phyloP scores from a whole-genome alignment of 1,284 basidiomycete genomes.

The Heterobasidion annosum region DNA sequence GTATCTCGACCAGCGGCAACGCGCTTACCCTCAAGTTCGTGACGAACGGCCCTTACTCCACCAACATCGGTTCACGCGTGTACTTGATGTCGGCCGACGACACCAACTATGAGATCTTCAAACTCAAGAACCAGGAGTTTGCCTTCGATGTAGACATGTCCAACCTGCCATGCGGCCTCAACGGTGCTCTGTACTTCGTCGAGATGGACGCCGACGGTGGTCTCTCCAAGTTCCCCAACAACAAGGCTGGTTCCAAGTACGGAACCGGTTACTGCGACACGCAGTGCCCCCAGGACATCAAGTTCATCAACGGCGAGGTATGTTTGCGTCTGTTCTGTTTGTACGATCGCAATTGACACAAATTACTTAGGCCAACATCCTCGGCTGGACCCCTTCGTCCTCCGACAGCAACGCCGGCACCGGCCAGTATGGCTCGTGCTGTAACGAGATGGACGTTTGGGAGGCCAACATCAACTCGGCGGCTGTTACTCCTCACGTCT shows the following conservation, averaged over 20 bases:
- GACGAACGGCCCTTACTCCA: slow-evolving; percentile 22
- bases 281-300: slow-evolving; percentile 40
- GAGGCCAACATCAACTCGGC: slow-evolving; percentile 40
- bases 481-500: slow-evolving; percentile 40
- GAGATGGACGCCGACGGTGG: slow-evolving; percentile 33
- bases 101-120: slow-evolving; percentile 40
- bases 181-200: slow-evolving; percentile 36
- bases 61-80: slow-evolving; percentile 49
- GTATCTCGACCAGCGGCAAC: slow-evolving; percentile 26
- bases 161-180: slow-evolving; percentile 45
- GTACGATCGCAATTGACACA: neutral
- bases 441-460: slow-evolving; percentile 51
- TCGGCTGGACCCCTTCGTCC: slow-evolving; percentile 28
- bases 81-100: slow-evolving; percentile 37
- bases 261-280: slow-evolving; percentile 48
- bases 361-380: slow-evolving; percentile 31
- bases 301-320: slow-evolving; percentile 42
- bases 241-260: slow-evolving; percentile 44
- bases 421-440: slow-evolving; percentile 38
- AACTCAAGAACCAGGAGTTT: slow-evolving; percentile 46
- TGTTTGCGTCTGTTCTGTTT: slow-evolving; percentile 5
- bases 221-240: slow-evolving; percentile 22
- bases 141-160: slow-evolving; percentile 50
- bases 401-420: slow-evolving; percentile 35
- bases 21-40: slow-evolving; percentile 38